Percentiles rank a stretch among this genome's conserved stretches.
Conservation (phyloP, 2,329 filamentous ascomycete species). For the Chrysoporthe cubensis region DNA sequence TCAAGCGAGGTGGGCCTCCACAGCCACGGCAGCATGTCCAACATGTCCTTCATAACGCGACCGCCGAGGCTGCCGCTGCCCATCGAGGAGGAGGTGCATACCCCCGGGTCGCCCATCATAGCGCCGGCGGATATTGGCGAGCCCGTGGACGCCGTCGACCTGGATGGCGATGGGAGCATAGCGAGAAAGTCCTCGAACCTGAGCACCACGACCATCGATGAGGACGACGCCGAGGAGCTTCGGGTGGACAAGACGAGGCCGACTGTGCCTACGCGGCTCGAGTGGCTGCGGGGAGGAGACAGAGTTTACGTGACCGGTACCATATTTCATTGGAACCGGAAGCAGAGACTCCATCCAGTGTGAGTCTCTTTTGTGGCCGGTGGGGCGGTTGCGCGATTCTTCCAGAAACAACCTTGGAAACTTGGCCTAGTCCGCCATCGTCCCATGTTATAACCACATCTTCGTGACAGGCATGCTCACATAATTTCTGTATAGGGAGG, state of each 20-base stretch:
- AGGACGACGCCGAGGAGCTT: constrained; percentile 78
- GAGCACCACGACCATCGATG: constrained; percentile 70
- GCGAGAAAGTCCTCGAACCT: constrained; percentile 61
- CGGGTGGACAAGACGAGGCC: constrained; percentile 74
- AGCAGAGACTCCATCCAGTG: constrained; percentile 85
- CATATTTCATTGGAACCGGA: constrained; percentile 96
- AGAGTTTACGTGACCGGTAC: constrained; percentile 97
- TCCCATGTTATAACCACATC: constrained; percentile 16
- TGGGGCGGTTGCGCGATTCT: constrained; percentile 11
- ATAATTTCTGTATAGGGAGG: constrained; percentile 47
- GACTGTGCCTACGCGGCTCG: constrained; percentile 80
- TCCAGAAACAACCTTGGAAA: constrained; percentile 14
- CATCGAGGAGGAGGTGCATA: constrained; percentile 89
- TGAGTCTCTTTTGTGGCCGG: constrained; percentile 54
- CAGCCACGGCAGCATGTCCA: constrained; percentile 62
- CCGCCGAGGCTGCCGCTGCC: constrained; percentile 89
- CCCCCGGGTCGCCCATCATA: constrained; percentile 87
- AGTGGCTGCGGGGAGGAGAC: constrained; percentile 83
- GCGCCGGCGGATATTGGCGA: constrained; percentile 65
- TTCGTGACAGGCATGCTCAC: constrained; percentile 23
- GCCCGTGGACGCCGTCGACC: constrained; percentile 57
- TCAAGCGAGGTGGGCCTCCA: constrained; percentile 48
- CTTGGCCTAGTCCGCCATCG: not conserved
- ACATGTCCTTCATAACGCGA: constrained; percentile 66
- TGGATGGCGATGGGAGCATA: constrained; percentile 50